A percentile compares a stretch with the other conserved stretches of the same genome.
Evolutionary conservation across 1,284 basidiomycete genomes (phyloP).

Genomic region (Golubevia pallescens): DNA sequence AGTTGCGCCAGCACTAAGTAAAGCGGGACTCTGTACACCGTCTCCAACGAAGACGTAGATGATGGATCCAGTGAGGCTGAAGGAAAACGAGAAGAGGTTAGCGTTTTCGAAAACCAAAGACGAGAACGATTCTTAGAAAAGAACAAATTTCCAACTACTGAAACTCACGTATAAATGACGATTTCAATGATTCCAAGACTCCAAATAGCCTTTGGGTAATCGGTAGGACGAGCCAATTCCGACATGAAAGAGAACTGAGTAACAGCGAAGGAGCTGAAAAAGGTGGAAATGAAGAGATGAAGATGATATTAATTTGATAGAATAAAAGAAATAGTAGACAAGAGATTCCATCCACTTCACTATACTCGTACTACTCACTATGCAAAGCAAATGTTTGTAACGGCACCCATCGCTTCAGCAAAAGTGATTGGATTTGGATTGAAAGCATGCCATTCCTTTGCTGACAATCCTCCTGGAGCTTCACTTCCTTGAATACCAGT

Average conservation of each 20-base stretch:
- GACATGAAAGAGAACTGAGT: slow-evolving; percentile 47
- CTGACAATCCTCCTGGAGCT: slow-evolving; percentile 14
- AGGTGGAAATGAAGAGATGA: too few relatives aligned
- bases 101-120: too few relatives aligned
- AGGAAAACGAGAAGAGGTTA: too few relatives aligned
- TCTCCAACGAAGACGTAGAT: slow-evolving; percentile 45
- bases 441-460: slow-evolving; percentile 36
- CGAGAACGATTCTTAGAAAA: too few relatives aligned
- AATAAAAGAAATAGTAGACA: too few relatives aligned
- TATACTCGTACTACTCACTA: slow-evolving; percentile 9
- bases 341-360: too few relatives aligned
- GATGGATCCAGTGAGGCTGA: slow-evolving; percentile 40
- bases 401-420: slow-evolving; percentile 26
- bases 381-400: slow-evolving; percentile 52
- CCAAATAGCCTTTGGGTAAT: slow-evolving; percentile 44
- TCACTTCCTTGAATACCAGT: slow-evolving; percentile 27
- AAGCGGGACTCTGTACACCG: slow-evolving; percentile 34
- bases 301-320: too few relatives aligned
- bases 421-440: slow-evolving; percentile 30
- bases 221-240: slow-evolving; percentile 44
- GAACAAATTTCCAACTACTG: too few relatives aligned
- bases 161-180: slow-evolving; percentile 50
- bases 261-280: slow-evolving; percentile 34
- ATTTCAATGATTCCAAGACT: slow-evolving; percentile 44
- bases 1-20: slow-evolving; percentile 33